Evolutionary conservation across 768 basidiomycete species (phyloP).

Genomic region (Pluteus cervinus): DNA sequence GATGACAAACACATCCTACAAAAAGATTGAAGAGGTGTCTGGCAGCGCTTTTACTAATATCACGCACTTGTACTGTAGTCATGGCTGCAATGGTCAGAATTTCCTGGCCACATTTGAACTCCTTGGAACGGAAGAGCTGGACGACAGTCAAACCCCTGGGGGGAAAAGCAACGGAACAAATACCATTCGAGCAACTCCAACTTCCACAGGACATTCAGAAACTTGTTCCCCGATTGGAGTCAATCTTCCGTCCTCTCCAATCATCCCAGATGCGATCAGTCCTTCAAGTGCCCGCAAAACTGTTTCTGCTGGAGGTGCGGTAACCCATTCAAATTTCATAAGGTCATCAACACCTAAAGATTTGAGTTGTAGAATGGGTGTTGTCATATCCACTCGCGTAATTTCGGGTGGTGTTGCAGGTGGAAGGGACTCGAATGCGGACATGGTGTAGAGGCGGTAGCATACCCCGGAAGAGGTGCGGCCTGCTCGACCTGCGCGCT

Average conservation of each 20-base stretch:
- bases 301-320: conserved; percentile 80
- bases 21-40: conserved; percentile 1
- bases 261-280: conserved; percentile 73
- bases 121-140: conserved; percentile 82
- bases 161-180: conserved; percentile 12
- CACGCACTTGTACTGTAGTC: conserved; percentile 77
- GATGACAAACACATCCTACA: conserved; percentile 84
- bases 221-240: conserved; percentile 78
- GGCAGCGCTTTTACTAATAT: not conserved
- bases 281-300: conserved; percentile 83
- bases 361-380: conserved; percentile 90
- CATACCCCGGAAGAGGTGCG: conserved; percentile 90
- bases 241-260: conserved; percentile 75
- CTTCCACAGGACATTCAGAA: conserved; percentile 91
- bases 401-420: conserved; percentile 83
- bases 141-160: not conserved
- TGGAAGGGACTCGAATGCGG: conserved; percentile 54
- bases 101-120: conserved; percentile 89
- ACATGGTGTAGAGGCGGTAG: conserved; percentile 81
- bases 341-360: conserved; percentile 92
- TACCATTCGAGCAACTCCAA: conserved; percentile 92
- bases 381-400: conserved; percentile 83
- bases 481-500: conserved; percentile 92
- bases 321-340: conserved; percentile 95
- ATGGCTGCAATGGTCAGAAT: conserved; percentile 95